Evolutionary conservation across 148 eudicot genomes (phyloP), one percentile per base, ranked within the genome.

Genomic region (Talinum fruticosum): DNA sequence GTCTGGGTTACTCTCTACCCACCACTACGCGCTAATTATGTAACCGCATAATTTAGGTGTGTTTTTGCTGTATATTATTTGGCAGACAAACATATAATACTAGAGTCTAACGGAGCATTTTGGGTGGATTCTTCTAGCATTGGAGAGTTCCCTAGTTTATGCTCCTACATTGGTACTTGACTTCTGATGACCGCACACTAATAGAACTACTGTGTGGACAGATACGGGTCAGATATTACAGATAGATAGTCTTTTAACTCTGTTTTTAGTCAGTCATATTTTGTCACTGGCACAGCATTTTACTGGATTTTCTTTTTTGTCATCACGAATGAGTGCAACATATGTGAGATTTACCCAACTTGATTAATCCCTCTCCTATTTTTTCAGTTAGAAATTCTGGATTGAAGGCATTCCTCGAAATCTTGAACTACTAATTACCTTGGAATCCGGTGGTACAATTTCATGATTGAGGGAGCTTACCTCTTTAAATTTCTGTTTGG

Each of bases 131-230:
- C 83, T 67, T 82, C 89, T 88, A 90, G 85, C 74, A 68, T 86
- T 88, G 90, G 82, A 82, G 82, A n/a, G n/a, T 13, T 23, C 29
- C 85, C 66, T 90, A 64, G 89, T 87, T 79, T 38, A 41, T 86
- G 92, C 92, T 87, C 94, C 89, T 61, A 90, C 37, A 92, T 14
- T 81, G 65, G 81, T 33, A 70, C 72, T 54, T 92, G 97, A 88
- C 92, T 86, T 92, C 87, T 90, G 93, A 87, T 92, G 94, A 92
- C 97, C 82, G 86, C 89, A 83, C 91, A 89, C 85, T 71, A 90
- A 71, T 67, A 92, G 97, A 69, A 37, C 80, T 79, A 81, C 86
- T 87, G 94, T 90, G 94, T 86, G 92, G 97, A 90, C 94, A 90
- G 92, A 90, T 92, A 92, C 90, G 92, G 91, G 91, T 84, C 94